Base-by-base conservation (phyloP, 2,329 filamentous ascomycete genomes). In the Cercospora berteroae region DNA sequence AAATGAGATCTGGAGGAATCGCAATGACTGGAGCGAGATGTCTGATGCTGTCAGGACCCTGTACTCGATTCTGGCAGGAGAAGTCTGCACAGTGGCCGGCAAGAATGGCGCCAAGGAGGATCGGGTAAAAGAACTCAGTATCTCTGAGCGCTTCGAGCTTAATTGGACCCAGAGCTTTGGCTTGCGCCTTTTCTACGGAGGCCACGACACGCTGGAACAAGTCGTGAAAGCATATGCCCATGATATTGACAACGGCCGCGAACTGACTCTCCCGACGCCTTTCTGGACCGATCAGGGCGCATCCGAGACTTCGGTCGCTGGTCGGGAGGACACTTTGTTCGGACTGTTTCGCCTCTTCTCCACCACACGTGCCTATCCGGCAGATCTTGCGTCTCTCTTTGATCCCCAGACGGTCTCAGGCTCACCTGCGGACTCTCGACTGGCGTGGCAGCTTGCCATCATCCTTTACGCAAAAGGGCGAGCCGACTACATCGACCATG, bases 141-240 rank as follows among this genome's bases (percentile, higher is more conserved):
- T 99, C 71, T 91, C 93, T 0, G 86, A 91, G 74, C 89, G 89
- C 57, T 99, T 97, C 77, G 88, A 88, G 4, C 84, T 99, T 39
- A 91, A 96, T 77, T 99, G 95, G 95, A 89, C 92, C 78, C 94
- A 96, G 76, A 90, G 94, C 0, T 97, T 99, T 78, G 94, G 92
- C 10, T 84, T 99, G 60, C 89, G 94, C 52, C 83, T 99, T 1
- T 98, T 93, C 91, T 99, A 97, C 78, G 89, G 89, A 55, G 91
- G 89, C 48, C 84, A 87, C 2, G 83, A 86, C 36, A 84, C 88
- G 44, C 84, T 97, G 52, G 87, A 89, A 60, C 82, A 84, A 56
- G 94, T 94, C 2, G 89, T 99, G 4, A 80, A 84, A 52, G 85
- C 86, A 29, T 99, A 93, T 79, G 83, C 88, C 68, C 83, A 89